These are phyloP conservation scores for Penicillium macrosclerotiorum DNA, from an alignment of 495 filamentous ascomycete species.

Conservation along the genomic window DNA sequence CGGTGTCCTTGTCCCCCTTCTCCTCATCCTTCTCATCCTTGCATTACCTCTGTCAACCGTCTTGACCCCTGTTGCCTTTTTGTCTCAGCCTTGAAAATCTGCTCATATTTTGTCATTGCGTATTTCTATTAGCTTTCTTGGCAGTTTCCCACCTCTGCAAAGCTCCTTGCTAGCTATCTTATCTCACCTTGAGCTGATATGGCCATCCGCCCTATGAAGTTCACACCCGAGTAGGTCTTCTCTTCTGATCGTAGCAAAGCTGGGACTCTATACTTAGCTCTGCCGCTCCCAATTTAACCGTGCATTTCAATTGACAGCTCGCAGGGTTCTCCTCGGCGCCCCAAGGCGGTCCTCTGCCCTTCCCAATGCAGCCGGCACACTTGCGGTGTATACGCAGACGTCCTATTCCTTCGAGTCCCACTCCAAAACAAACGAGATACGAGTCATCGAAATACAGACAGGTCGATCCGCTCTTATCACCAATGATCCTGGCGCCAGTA, in stretches of 20 bases:
- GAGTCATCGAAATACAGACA: conserved; percentile 66
- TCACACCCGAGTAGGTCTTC: conserved; percentile 62
- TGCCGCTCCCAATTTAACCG: neutral
- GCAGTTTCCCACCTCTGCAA: neutral
- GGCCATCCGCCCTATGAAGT: conserved; percentile 66
- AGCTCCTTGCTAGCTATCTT: conserved; percentile 6
- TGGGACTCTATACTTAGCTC: neutral
- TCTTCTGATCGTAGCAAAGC: neutral
- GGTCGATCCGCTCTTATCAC: conserved; percentile 66
- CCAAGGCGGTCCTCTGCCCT: conserved; percentile 74
- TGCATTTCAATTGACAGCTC: neutral
- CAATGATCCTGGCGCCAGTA: conserved; percentile 59
- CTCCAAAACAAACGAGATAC: conserved; percentile 69
- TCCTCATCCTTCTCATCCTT: neutral
- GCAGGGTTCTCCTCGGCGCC: conserved; percentile 73
- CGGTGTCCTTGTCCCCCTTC: neutral
- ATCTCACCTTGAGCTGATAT: conserved; percentile 37
- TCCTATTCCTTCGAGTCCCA: conserved; percentile 84
- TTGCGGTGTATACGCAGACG: conserved; percentile 69
- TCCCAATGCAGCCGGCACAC: conserved; percentile 69
- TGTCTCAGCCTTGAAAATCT: neutral
- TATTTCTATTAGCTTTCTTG: neutral
- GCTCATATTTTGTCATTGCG: neutral
- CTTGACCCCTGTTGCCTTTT: neutral
- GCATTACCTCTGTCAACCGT: neutral